Percentiles rank a stretch among this genome's conserved stretches.
Conservation (phyloP, 192 early-diverging fungal genomes). For the Irineochytrium annulatum region DNA sequence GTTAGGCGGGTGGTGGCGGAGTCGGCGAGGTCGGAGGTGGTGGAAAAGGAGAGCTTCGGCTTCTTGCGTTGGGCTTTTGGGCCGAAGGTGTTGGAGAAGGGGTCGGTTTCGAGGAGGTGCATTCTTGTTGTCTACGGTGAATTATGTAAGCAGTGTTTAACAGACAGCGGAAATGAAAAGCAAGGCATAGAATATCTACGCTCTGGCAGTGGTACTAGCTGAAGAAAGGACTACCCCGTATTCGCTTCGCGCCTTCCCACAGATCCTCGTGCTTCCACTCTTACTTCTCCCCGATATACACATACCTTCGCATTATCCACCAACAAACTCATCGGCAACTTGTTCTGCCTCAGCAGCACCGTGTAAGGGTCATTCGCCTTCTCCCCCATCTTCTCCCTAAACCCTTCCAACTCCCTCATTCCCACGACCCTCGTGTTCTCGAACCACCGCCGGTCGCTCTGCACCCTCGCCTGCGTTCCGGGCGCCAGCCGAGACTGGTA, state of each 20-base stretch:
- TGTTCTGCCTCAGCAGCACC: slow-evolving; percentile 86
- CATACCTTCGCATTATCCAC: slow-evolving; percentile 72
- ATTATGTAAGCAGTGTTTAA: background rate
- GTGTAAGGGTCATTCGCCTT: slow-evolving; percentile 94
- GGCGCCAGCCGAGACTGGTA: slow-evolving; percentile 74
- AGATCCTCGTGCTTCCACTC: background rate
- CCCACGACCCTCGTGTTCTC: slow-evolving; percentile 96
- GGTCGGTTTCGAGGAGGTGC: slow-evolving; percentile 93
- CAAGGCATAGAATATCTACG: background rate
- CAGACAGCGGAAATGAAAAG: background rate
- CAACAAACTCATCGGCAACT: slow-evolving; percentile 92
- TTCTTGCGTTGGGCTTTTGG: slow-evolving; percentile 91
- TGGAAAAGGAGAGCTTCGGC: slow-evolving; percentile 74
- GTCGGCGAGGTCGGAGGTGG: slow-evolving; percentile 75
- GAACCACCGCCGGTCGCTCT: slow-evolving; percentile 96
- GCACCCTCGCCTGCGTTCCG: slow-evolving; percentile 75
- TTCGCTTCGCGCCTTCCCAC: background rate
- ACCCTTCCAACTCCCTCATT: slow-evolving; percentile 86
- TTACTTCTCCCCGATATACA: slow-evolving; percentile 19
- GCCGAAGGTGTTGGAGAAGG: slow-evolving; percentile 90
- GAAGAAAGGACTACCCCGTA: no score
- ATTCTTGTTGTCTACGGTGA: slow-evolving; percentile 51
- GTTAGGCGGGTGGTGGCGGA: slow-evolving; percentile 47
- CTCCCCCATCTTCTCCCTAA: slow-evolving; percentile 82
- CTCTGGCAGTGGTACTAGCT: background rate